These are phyloP conservation scores for Psilocybe tampanensis DNA, from an alignment of 768 basidiomycete species.

Conservation along the genomic window DNA sequence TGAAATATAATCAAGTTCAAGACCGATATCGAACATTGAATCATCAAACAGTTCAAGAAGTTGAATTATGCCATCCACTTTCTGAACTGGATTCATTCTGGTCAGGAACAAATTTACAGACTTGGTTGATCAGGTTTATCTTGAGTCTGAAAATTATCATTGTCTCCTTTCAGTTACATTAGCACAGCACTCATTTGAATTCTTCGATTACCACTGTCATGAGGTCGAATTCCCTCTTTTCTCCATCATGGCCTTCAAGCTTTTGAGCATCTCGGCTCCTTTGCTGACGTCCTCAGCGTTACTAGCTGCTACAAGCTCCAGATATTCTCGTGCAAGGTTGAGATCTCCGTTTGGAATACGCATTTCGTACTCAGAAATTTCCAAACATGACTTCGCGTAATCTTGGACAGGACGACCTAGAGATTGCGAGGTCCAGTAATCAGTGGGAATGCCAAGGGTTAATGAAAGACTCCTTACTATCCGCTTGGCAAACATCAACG, in stretches of 20 bases:
- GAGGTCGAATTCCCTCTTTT: constrained; percentile 12
- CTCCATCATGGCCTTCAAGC: constrained; percentile 43
- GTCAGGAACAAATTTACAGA: too few species aligned
- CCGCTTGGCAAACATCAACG: constrained; percentile 69
- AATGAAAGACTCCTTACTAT: constrained; percentile 43
- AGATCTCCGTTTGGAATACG: constrained; percentile 63
- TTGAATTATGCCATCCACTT: too few species aligned
- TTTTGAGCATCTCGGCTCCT: constrained; percentile 73
- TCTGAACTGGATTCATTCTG: too few species aligned
- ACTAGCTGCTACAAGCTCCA: constrained; percentile 73
- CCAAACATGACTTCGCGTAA: constrained; percentile 82
- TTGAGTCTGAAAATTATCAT: too few species aligned
- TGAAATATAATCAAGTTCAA: too few species aligned
- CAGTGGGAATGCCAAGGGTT: constrained; percentile 24
- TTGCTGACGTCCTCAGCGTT: constrained; percentile 82
- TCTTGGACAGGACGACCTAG: constrained; percentile 72
- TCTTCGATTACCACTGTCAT: not conserved
- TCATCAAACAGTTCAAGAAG: too few species aligned
- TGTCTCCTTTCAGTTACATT: too few species aligned
- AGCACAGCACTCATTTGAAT: too few species aligned
- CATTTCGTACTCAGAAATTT: constrained; percentile 82
- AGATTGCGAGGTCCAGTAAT: constrained; percentile 19
- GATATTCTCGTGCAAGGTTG: constrained; percentile 69
- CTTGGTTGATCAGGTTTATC: too few species aligned
- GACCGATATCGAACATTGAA: too few species aligned